Conservation (phyloP, 2,329 filamentous ascomycete species). For the Aspergillus intermedius region DNA sequence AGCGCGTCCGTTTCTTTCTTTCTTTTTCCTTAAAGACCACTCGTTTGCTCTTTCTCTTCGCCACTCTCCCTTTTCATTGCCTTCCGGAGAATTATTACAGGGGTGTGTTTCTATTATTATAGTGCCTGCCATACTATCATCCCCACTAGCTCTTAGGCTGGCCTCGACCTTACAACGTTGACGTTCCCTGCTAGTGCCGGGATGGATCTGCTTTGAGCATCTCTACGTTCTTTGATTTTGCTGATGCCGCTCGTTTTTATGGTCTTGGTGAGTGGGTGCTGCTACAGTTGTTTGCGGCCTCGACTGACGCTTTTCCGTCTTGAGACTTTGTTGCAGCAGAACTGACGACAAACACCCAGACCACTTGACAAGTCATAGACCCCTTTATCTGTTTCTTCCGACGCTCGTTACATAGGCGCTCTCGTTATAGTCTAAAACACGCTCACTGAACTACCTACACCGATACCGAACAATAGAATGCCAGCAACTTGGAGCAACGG, state of each 20-base stretch:
- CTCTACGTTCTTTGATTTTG: neutral
- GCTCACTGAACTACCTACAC: neutral
- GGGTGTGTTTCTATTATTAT: neutral
- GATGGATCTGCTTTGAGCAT: neutral
- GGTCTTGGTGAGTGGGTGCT: neutral
- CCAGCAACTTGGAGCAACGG: slow-evolving; percentile 7
- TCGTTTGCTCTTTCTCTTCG: no score
- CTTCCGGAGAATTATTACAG: no score
- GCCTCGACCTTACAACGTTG: neutral
- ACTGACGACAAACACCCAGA: no score
- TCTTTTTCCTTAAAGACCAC: no score
- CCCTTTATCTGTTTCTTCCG: no score
- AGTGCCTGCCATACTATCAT: neutral
- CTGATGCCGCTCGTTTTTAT: neutral
- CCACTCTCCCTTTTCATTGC: no score
- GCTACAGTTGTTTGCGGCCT: neutral
- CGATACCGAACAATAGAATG: slow-evolving; percentile 2
- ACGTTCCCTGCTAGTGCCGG: neutral
- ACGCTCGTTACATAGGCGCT: no score
- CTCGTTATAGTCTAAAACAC: neutral
- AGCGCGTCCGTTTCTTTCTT: no score
- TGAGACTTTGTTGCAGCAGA: no score
- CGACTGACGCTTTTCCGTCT: neutral
- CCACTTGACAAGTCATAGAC: neutral
- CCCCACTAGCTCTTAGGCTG: neutral